phyloP scores from a whole-genome alignment of 1,139 yeast genomes.

The Sugiyamaella neomexicana region DNA sequence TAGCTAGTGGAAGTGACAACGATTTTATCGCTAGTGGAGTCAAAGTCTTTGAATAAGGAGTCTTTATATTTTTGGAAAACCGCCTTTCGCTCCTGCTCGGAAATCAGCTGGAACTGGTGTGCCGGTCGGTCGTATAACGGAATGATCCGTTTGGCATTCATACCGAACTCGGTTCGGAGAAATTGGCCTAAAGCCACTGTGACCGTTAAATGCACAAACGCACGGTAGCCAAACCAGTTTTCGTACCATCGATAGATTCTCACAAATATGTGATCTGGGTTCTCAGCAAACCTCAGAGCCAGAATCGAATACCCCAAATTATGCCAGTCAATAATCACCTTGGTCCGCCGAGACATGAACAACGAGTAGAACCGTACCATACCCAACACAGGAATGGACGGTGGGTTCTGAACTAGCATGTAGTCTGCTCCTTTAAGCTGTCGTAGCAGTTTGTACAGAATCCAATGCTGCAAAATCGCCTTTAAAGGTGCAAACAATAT shows the following conservation, averaged over 20 bases:
- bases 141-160: slow-evolving; percentile 44
- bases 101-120: slow-evolving; percentile 59
- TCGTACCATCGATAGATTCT: slow-evolving; percentile 49
- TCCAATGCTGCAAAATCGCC: slow-evolving; percentile 55
- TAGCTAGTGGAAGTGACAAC: slow-evolving; percentile 87
- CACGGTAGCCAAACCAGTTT: slow-evolving; percentile 53
- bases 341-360: slow-evolving; percentile 56
- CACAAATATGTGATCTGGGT: slow-evolving; percentile 61
- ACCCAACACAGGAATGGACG: slow-evolving; percentile 78
- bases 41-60: slow-evolving; percentile 46
- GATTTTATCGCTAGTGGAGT: slow-evolving; percentile 51
- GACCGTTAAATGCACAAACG: slow-evolving; percentile 76
- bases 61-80: slow-evolving; percentile 43
- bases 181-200: slow-evolving; percentile 70
- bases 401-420: slow-evolving; percentile 85
- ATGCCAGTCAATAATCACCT: slow-evolving; percentile 91
- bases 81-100: slow-evolving; percentile 37
- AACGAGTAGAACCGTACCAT: slow-evolving; percentile 58
- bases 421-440: slow-evolving; percentile 63
- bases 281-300: slow-evolving; percentile 56
- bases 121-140: slow-evolving; percentile 49
- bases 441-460: slow-evolving; percentile 51
- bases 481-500: slow-evolving; percentile 60
- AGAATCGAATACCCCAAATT: slow-evolving; percentile 86
- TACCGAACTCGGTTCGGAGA: slow-evolving; percentile 55